Conservation (phyloP, 257 asterid genomes). For the Solanum neorickii region DNA sequence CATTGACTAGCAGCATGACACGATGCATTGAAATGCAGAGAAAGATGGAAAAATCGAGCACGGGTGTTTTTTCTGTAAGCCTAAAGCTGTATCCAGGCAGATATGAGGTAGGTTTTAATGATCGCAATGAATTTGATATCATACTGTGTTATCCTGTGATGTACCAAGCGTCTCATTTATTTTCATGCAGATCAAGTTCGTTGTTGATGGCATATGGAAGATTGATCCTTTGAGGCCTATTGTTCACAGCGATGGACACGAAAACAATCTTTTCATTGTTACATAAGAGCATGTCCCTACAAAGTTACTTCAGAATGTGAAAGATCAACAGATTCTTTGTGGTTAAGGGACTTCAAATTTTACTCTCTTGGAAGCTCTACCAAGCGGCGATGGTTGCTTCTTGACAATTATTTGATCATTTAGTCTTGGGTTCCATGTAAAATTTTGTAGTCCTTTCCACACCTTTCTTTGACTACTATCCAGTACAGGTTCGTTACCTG, state of each 20-base stretch:
- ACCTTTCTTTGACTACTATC: not conserved
- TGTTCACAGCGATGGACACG: conserved; percentile 38
- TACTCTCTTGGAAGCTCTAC: not conserved
- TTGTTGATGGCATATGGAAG: conserved; percentile 87
- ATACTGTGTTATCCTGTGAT: not conserved
- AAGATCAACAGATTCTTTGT: not conserved
- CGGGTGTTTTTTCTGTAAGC: conserved; percentile 45
- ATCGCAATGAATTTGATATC: too few species aligned
- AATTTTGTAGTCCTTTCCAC: not conserved
- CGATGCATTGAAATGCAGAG: conserved; percentile 46
- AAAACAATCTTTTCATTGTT: conserved; percentile 60
- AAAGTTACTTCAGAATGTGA: not conserved
- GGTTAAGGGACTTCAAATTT: not conserved
- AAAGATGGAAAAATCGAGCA: conserved; percentile 62
- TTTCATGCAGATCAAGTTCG: conserved; percentile 65
- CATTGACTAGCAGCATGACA: conserved; percentile 4
- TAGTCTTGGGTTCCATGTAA: not conserved
- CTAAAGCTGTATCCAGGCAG: conserved; percentile 80
- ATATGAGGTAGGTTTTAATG: conserved; percentile 48
- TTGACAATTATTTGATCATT: not conserved
- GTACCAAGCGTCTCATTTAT: not conserved
- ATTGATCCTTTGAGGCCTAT: conserved; percentile 62
- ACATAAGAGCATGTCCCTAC: conserved; percentile 6
- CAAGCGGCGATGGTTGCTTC: not conserved
- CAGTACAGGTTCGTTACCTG: not conserved